These are phyloP conservation scores for Annulohypoxylon bovei DNA, from an alignment of 495 filamentous ascomycete genomes.

Conservation along the genomic window DNA sequence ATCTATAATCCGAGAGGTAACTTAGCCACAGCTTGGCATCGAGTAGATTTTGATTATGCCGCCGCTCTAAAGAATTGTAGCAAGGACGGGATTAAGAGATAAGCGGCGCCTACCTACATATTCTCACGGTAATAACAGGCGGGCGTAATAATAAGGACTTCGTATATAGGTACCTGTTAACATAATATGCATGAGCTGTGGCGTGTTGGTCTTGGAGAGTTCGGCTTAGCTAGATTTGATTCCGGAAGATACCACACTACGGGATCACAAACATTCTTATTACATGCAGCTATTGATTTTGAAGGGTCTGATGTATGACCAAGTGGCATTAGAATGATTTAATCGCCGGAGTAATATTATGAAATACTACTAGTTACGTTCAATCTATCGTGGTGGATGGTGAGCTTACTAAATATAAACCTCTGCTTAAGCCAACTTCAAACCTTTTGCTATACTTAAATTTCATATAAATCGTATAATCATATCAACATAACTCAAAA, in stretches of 20 bases:
- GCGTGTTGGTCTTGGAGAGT: not conserved
- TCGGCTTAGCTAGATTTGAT: not conserved
- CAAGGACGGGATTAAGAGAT: conserved; percentile 1
- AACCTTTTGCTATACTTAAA: no score
- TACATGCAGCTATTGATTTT: not conserved
- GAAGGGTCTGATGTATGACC: not conserved
- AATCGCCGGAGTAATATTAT: not conserved
- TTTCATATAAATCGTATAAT: not conserved
- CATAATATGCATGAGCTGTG: not conserved
- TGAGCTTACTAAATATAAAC: not conserved
- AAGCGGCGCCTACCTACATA: not conserved
- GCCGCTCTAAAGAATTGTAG: not conserved
- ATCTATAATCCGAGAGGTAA: conserved; percentile 67
- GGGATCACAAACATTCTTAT: not conserved
- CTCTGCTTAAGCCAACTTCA: no score
- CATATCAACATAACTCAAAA: no score
- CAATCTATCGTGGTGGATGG: not conserved
- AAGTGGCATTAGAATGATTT: conserved; percentile 2
- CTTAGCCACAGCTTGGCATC: conserved; percentile 65
- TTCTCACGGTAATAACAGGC: not conserved
- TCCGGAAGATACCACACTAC: not conserved
- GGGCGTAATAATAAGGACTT: not conserved
- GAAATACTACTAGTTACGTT: not conserved
- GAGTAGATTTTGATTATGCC: conserved; percentile 48
- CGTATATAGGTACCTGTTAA: not conserved